Percentiles rank a stretch among this genome's conserved stretches.
Evolutionary conservation across 192 early-diverging fungal species (phyloP).

Genomic region (Podila clonocystis): DNA sequence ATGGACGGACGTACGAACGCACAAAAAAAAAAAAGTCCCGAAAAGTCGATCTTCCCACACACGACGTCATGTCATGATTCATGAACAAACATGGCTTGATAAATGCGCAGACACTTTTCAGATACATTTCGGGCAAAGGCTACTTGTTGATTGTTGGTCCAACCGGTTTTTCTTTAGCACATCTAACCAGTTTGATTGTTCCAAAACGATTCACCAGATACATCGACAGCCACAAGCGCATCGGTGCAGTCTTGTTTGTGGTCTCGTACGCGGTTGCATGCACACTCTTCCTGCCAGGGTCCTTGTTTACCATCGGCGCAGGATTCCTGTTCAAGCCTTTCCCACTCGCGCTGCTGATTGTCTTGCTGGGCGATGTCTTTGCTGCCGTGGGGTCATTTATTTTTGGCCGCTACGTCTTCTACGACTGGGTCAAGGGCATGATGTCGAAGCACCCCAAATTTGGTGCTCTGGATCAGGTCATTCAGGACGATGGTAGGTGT

Average conservation of each 20-base stretch:
- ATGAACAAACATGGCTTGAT: not conserved
- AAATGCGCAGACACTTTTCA: not conserved
- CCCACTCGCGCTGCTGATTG: constrained; percentile 41
- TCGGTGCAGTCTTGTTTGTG: constrained; percentile 29
- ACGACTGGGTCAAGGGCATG: constrained; percentile 53
- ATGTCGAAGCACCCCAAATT: constrained; percentile 53
- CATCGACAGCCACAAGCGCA: constrained; percentile 27
- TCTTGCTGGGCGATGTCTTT: constrained; percentile 47
- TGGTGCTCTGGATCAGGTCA: constrained; percentile 51
- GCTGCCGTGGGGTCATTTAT: constrained; percentile 48
- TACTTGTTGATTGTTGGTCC: not conserved
- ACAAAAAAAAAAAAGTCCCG: no score
- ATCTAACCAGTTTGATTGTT: not conserved
- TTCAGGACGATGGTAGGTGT: constrained; percentile 53
- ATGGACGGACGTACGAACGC: no score
- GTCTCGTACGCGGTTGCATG: constrained; percentile 35
- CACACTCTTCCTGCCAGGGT: constrained; percentile 43
- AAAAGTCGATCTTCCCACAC: no score
- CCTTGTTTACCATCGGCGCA: constrained; percentile 53
- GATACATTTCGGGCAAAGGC: not conserved
- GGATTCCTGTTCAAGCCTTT: constrained; percentile 56
- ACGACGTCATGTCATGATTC: not conserved
- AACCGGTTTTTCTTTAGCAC: not conserved
- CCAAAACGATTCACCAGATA: constrained; percentile 4
- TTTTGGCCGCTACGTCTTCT: constrained; percentile 58